Conservation (phyloP, 2,329 filamentous ascomycete genomes). For the Nothomitra cinnamomea region DNA sequence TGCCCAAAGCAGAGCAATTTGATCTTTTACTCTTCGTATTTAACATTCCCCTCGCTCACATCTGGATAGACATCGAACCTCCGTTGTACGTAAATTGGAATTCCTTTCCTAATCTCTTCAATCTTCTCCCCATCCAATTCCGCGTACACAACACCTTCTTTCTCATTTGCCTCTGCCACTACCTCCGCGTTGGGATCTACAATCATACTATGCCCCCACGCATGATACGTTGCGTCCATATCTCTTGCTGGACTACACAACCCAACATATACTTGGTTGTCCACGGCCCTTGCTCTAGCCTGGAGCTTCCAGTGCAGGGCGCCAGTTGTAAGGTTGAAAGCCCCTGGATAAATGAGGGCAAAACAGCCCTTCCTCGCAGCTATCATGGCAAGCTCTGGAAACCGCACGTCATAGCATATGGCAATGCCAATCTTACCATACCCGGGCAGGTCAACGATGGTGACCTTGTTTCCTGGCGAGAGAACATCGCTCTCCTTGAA, state of each 20-base stretch:
- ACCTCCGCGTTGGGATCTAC: constrained; percentile 76
- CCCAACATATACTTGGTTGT: constrained; percentile 89
- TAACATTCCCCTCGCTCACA: constrained; percentile 45
- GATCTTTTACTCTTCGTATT: constrained; percentile 21
- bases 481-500: constrained; percentile 87
- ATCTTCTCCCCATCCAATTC: constrained; percentile 54
- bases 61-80: constrained; percentile 94
- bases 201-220: constrained; percentile 82
- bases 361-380: constrained; percentile 79
- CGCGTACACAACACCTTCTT: constrained; percentile 57
- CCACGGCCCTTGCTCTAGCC: constrained; percentile 67
- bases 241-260: constrained; percentile 84
- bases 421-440: constrained; percentile 78
- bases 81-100: constrained; percentile 70
- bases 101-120: constrained; percentile 58
- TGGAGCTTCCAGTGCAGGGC: constrained; percentile 80
- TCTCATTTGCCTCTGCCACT: constrained; percentile 61
- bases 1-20: neutral
- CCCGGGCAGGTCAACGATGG: constrained; percentile 69
- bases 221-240: constrained; percentile 59
- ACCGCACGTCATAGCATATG: constrained; percentile 96
- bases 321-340: constrained; percentile 90
- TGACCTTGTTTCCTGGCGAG: constrained; percentile 68
- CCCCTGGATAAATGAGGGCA: constrained; percentile 80
- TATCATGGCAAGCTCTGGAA: constrained; percentile 82